phyloP scores from a whole-genome alignment of 108 stramenopile species.

The Nitzschia inconspicua region DNA sequence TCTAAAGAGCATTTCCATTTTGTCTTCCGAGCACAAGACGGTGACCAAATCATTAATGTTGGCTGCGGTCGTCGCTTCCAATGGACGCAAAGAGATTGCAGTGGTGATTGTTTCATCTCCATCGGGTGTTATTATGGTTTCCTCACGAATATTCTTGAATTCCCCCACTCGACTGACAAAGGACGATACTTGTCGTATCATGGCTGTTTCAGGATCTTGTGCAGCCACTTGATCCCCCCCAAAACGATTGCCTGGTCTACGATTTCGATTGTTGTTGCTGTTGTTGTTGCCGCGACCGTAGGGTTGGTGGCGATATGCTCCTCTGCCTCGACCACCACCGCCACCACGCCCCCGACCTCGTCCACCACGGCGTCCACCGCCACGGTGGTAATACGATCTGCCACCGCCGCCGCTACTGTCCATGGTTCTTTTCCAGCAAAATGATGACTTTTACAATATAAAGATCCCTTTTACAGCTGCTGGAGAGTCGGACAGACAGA shows the following conservation, averaged over 20 bases:
- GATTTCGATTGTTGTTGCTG: slow-evolving; percentile 13
- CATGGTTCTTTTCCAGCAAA: no score
- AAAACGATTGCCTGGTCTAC: slow-evolving; percentile 63
- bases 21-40: slow-evolving; percentile 52
- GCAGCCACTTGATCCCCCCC: slow-evolving; percentile 17
- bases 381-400: background rate
- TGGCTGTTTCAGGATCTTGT: slow-evolving; percentile 47
- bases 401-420: no score
- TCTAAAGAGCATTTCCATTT: slow-evolving; percentile 45
- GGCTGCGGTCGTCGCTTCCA: slow-evolving; percentile 24
- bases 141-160: slow-evolving; percentile 37
- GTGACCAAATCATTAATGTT: slow-evolving; percentile 61
- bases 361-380: slow-evolving; percentile 26
- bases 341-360: slow-evolving; percentile 29
- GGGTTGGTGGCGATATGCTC: slow-evolving; percentile 33
- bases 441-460: no score
- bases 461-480: no score
- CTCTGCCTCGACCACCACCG: slow-evolving; percentile 18
- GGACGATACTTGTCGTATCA: slow-evolving; percentile 54
- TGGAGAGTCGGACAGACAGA: no score
- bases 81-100: slow-evolving; percentile 6
- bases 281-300: slow-evolving; percentile 22
- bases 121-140: no score
- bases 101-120: background rate
- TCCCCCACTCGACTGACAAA: slow-evolving; percentile 81